Evolutionary conservation across 352 stramenopile genomes (phyloP).

Genomic region (Paralagenidium karlingii): DNA sequence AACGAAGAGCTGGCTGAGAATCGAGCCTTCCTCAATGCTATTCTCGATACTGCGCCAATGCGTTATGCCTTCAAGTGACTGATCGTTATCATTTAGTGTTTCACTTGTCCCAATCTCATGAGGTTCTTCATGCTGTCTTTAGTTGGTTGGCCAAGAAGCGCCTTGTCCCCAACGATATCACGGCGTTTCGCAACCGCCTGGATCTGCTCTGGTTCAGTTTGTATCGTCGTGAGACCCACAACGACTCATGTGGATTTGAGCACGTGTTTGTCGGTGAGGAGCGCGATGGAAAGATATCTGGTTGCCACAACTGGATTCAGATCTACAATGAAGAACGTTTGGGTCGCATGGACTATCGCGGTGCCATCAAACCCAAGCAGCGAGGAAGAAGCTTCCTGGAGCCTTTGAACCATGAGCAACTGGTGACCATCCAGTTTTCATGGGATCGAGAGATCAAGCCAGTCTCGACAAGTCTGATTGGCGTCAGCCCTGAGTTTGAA

Average conservation of each 20-base stretch:
- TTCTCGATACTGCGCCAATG: constrained; percentile 89
- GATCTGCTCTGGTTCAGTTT: constrained; percentile 58
- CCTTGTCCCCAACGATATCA: constrained; percentile 85
- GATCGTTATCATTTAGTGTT: constrained; percentile 1
- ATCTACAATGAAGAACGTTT: constrained; percentile 93
- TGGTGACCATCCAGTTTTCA: constrained; percentile 92
- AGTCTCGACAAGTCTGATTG: constrained; percentile 89
- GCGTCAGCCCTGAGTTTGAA: constrained; percentile 93
- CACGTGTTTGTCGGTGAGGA: constrained; percentile 96
- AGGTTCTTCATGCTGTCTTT: constrained; percentile 11
- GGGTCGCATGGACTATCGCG: constrained; percentile 88
- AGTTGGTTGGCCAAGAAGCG: constrained; percentile 70
- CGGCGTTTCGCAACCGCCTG: constrained; percentile 72
- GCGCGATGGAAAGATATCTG: constrained; percentile 84
- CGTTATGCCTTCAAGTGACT: constrained; percentile 87
- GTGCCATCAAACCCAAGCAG: constrained; percentile 86
- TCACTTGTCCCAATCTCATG: constrained; percentile 5
- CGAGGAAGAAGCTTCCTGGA: constrained; percentile 51
- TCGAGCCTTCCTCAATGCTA: constrained; percentile 83
- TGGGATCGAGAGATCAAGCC: constrained; percentile 84
- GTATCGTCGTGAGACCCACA: constrained; percentile 79
- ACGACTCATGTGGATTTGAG: constrained; percentile 93
- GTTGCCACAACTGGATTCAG: constrained; percentile 97
- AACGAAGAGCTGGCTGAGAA: constrained; percentile 84
- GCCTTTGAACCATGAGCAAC: constrained; percentile 79